Base-by-base conservation (phyloP, 495 filamentous ascomycete species). In the Lasiosphaeris hirsuta region DNA sequence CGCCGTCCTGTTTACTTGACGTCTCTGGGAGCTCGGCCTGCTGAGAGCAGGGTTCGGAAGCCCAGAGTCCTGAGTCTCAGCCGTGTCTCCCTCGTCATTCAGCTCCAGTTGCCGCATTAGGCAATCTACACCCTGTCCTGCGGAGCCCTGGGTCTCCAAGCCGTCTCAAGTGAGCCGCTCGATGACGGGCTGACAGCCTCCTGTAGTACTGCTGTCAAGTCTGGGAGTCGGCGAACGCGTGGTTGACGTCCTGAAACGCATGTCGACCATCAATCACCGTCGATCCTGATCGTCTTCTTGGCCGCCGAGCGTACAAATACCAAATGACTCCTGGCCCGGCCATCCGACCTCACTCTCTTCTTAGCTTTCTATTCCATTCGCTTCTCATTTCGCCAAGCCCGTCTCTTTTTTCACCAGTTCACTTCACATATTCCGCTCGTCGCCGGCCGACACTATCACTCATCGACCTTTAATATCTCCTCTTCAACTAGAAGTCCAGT, bases 251-350 rank as follows among this genome's bases (percentile, higher is more conserved):
- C 63, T 67, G 67, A 69, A 67, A 69, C 67, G 52, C 56, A 58
- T 52, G 13, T 46, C 8, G 65, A 35, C 54, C 36, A 63, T 65
- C 62, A 69, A 58, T 51, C 62, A 52, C 40, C 37, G 55, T 44
- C 56, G 60, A 63, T 61, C 63, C 58, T 58, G 62, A 69, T 62
- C 60, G 48, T 19, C 54, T 14, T 6, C 36, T 57, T 54, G 61
- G 52, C 57, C 48, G 45, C 11, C 19, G 33, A 41, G 39, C 49
- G 36, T 75, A 74, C 71, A 76, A 74, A 72, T 75, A 75, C 41
- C 45, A 54, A 57, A 56, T 46, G 19, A 56, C 56, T 57, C 58
- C 44, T 55, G 33, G 15, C 56, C 57, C 42, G 54, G 30, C 63
- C 54, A 40, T 52, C 40, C 23, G 35, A 52, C 57, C 54, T 53